Evolutionary conservation across 2,329 filamentous ascomycete species (phyloP).

Genomic region (Beauveria sp.): DNA sequence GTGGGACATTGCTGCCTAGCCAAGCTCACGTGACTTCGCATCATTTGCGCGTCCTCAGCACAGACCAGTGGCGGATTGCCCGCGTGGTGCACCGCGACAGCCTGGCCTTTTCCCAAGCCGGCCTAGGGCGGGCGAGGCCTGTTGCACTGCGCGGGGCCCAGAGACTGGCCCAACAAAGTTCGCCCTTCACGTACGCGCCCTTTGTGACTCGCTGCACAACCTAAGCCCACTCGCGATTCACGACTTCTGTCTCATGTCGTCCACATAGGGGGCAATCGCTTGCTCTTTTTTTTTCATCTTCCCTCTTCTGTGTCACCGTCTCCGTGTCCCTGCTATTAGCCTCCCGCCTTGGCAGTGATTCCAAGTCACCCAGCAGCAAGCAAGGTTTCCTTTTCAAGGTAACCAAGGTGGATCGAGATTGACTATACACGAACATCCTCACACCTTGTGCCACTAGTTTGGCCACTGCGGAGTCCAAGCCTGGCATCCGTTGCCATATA

Average conservation of each 20-base stretch:
- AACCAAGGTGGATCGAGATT: neutral
- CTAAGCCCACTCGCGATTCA: neutral
- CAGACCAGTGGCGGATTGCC: neutral
- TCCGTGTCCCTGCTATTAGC: neutral
- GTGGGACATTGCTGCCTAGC: neutral
- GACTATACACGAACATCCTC: neutral
- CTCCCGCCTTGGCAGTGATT: neutral
- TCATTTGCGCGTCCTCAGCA: slow-evolving; percentile 2
- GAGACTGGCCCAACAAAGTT: neutral
- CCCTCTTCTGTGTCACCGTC: neutral
- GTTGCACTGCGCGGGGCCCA: neutral
- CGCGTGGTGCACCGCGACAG: slow-evolving; percentile 4
- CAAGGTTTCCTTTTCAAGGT: neutral
- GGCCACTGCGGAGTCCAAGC: neutral
- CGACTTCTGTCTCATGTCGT: neutral
- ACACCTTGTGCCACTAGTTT: neutral
- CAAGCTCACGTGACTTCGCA: neutral
- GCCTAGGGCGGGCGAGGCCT: neutral
- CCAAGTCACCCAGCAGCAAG: neutral
- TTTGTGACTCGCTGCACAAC: neutral
- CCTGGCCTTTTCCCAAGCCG: neutral
- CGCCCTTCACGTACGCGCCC: slow-evolving; percentile 3
- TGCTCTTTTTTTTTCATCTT: neutral
- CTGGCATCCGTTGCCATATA: neutral
- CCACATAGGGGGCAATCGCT: neutral